Conservation (phyloP, 2,329 filamentous ascomycete species). For the Aspergillus sp. region DNA sequence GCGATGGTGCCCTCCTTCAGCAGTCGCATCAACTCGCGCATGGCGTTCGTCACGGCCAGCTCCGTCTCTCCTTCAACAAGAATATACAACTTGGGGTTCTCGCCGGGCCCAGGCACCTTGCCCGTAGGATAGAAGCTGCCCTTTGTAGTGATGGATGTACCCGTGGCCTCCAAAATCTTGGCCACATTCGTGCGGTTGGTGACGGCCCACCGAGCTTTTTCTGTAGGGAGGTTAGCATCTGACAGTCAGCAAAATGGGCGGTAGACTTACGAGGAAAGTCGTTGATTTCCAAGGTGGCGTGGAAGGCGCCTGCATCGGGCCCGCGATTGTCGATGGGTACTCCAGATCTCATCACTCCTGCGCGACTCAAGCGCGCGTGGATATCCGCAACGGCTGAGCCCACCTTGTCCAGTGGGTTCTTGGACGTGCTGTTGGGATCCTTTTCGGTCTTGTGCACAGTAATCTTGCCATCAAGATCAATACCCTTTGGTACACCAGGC, state of each 20-base stretch:
- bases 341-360: conserved; percentile 84
- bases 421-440: conserved; percentile 49
- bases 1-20: conserved; percentile 88
- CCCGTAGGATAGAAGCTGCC: conserved; percentile 83
- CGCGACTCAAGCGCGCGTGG: conserved; percentile 84
- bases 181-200: conserved; percentile 98
- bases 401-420: conserved; percentile 79
- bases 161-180: conserved; percentile 93
- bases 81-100: conserved; percentile 94
- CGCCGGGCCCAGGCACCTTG: conserved; percentile 73
- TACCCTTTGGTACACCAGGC: conserved; percentile 55
- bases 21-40: conserved; percentile 84
- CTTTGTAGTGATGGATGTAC: conserved; percentile 96
- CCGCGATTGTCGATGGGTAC: conserved; percentile 98
- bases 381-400: conserved; percentile 89
- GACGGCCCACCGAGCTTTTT: conserved; percentile 97
- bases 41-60: conserved; percentile 82
- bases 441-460: conserved; percentile 71
- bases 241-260: not conserved
- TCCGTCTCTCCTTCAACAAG: conserved; percentile 97
- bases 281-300: conserved; percentile 97
- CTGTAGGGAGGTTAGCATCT: conserved; percentile 35
- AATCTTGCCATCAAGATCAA: conserved; percentile 68
- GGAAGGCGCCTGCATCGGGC: conserved; percentile 92
- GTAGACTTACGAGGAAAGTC: conserved; percentile 75